Base-by-base conservation (phyloP, 2,329 filamentous ascomycete genomes). In the Sporothrix globosa region DNA sequence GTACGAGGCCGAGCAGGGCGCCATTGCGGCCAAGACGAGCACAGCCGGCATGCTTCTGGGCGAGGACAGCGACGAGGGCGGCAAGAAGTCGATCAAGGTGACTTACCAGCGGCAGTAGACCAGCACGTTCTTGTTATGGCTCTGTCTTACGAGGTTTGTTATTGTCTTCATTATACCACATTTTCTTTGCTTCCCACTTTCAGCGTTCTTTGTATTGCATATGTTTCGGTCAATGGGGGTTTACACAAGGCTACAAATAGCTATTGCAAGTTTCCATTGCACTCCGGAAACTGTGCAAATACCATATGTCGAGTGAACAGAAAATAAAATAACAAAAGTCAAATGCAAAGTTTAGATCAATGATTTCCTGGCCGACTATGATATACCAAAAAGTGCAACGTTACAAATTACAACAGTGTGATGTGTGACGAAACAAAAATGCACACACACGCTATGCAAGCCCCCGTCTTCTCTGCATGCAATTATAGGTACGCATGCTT, bases 21-120 rank as follows among this genome's bases (percentile, higher is more conserved):
- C 96, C 39, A 97, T 97, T 76, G 90, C 89, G 69, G 96, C 96
- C 21, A 98, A 97, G 85, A 95, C 98, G 84, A 93, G 91, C 74
- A 97, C 93, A 44, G 91, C 92, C 14, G 93, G 93, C 27, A 94
- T 96, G 88, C 84, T 88, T 30, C 83, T 99, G 75, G 91, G 90
- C 68, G 87, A 87, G 11, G 70, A 65, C 60, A 87, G 87, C 69
- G 74, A 71, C 60, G 71, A 70, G 24, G 67, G 63, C 48, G 60
- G 67, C 69, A 73, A 74, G 74, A 92, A 93, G 82, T 84, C 88
- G 9, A 92, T 99, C 80, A 96, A 96, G 83, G 94, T 99, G 74
- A 97, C 96, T 17, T 99, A 97, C 85, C 96, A 98, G 83, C 87
- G 94, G 77, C 92, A 97, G 83, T 97, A 85, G 68, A 39, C 24